These are phyloP conservation scores for Schizonepeta tenuifolia DNA, from an alignment of 257 asterid species.

Conservation along the genomic window DNA sequence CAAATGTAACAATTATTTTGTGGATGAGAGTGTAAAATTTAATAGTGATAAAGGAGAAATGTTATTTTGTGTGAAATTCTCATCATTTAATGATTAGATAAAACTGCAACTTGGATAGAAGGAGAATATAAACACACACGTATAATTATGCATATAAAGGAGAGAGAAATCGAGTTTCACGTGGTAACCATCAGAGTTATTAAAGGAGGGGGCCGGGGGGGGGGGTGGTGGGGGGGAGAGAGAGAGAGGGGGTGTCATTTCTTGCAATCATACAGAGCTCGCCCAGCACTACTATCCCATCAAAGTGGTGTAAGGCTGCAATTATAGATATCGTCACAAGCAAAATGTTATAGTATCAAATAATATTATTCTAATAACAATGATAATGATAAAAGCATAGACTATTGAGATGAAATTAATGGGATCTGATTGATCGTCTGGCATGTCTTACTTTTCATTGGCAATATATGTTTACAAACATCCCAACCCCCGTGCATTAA, in stretches of 20 bases:
- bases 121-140: background rate
- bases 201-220: too few relatives aligned
- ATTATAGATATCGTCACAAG: background rate
- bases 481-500: background rate
- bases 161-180: conserved; percentile 14
- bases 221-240: too few relatives aligned
- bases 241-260: background rate
- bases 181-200: background rate
- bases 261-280: background rate
- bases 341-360: background rate
- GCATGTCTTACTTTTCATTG: conserved; percentile 19
- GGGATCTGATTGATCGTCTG: conserved; percentile 21
- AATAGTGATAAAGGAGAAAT: too few relatives aligned
- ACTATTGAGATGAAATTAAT: background rate
- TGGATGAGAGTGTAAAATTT: too few relatives aligned
- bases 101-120: background rate
- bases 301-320: background rate
- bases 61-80: too few relatives aligned
- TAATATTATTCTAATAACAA: too few relatives aligned
- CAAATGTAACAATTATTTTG: too few relatives aligned
- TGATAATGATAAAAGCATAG: background rate
- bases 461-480: background rate
- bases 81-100: too few relatives aligned
- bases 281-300: background rate
- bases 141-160: background rate